Conservation (phyloP, 768 basidiomycete genomes). For the Pleurotus eryngii region DNA sequence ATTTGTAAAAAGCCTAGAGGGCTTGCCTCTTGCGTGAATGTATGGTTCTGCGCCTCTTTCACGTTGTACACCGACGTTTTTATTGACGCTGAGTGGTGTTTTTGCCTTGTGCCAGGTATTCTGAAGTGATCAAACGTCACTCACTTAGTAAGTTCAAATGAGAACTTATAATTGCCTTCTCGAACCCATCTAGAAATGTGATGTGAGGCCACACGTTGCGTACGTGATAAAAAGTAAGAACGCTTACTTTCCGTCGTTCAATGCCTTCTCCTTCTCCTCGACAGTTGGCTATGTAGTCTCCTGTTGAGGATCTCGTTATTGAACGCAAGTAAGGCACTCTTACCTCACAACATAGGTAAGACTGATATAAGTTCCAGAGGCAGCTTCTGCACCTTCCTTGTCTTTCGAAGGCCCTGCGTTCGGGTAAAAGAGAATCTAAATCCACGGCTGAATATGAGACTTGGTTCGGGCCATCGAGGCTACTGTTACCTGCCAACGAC, state of each 20-base stretch:
- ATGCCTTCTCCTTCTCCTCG: slow-evolving; percentile 67
- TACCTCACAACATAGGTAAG: slow-evolving; percentile 84
- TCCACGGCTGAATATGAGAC: too few species aligned
- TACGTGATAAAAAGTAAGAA: slow-evolving; percentile 16
- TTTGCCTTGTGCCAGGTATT: too few species aligned
- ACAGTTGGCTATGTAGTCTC: slow-evolving; percentile 55
- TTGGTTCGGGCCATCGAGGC: too few species aligned
- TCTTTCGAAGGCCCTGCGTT: slow-evolving; percentile 61
- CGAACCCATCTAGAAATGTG: slow-evolving; percentile 63
- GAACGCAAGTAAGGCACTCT: slow-evolving; percentile 14
- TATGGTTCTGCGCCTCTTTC: slow-evolving; percentile 82
- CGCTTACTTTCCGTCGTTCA: slow-evolving; percentile 53
- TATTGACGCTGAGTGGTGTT: slow-evolving; percentile 29
- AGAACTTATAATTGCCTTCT: slow-evolving; percentile 82
- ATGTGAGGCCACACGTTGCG: neutral
- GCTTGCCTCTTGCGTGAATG: slow-evolving; percentile 64
- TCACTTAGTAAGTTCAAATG: slow-evolving; percentile 76
- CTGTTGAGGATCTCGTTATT: neutral
- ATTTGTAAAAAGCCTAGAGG: neutral
- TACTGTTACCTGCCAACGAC: slow-evolving; percentile 61
- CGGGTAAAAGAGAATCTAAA: slow-evolving; percentile 77
- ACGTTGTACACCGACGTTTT: slow-evolving; percentile 49
- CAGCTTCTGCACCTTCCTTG: slow-evolving; percentile 43
- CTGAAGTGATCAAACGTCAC: neutral
- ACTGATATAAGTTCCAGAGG: slow-evolving; percentile 53